phyloP scores from a whole-genome alignment of 2,329 filamentous ascomycete genomes.

The Tolypocladium capitatum region DNA sequence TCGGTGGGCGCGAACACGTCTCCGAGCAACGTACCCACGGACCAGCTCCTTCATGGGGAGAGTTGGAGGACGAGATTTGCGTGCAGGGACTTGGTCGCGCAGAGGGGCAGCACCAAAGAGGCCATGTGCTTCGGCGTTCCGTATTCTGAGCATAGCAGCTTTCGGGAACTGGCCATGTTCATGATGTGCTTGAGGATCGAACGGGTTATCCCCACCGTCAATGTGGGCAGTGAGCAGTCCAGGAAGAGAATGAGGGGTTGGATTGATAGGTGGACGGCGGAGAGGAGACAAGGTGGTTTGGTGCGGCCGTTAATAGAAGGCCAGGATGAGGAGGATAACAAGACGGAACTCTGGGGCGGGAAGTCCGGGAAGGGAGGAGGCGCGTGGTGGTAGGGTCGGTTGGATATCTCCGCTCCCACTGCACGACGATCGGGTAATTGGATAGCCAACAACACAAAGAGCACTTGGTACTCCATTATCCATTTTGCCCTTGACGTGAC shows the following conservation, averaged over 20 bases:
- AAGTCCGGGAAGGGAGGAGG: conserved; percentile 24
- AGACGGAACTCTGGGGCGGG: conserved; percentile 22
- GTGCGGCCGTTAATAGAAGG: conserved; percentile 30
- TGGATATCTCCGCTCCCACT: neutral
- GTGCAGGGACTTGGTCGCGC: conserved; percentile 59
- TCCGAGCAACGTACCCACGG: conserved; percentile 35
- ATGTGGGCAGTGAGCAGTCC: conserved; percentile 49
- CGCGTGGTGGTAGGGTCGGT: conserved; percentile 22
- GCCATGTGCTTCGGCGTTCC: conserved; percentile 87
- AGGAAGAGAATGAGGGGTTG: conserved; percentile 50
- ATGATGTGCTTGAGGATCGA: conserved; percentile 78
- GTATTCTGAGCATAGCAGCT: conserved; percentile 92
- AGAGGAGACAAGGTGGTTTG: conserved; percentile 42
- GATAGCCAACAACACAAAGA: neutral
- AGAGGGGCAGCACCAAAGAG: conserved; percentile 70
- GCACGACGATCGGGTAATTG: neutral
- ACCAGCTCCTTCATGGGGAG: conserved; percentile 39
- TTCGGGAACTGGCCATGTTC: conserved; percentile 88
- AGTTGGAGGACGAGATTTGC: conserved; percentile 67
- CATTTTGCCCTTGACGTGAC: neutral
- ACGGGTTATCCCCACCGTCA: conserved; percentile 86
- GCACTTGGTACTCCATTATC: neutral
- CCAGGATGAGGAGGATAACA: conserved; percentile 17
- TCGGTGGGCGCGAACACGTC: conserved; percentile 40
- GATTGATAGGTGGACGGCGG: conserved; percentile 48